Evolutionary conservation across 2,329 filamentous ascomycete species (phyloP).

Genomic region (Plenodomus tracheiphilus): DNA sequence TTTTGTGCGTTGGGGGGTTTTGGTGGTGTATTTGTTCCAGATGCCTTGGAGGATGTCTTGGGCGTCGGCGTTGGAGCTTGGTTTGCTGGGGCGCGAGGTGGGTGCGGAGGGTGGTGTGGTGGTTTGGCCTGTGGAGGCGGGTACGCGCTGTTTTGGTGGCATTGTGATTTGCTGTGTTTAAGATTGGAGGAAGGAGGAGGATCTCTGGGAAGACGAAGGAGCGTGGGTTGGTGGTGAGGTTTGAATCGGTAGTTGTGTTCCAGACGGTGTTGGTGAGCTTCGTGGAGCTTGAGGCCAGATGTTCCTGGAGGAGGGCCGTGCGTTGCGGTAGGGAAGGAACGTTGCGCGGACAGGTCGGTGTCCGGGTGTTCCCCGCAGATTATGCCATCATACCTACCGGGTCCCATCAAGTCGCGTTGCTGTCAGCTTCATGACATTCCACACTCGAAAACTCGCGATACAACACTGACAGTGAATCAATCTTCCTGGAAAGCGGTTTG

Average conservation of each 20-base stretch:
- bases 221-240: background rate
- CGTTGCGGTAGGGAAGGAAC: background rate
- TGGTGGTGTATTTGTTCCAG: slow-evolving; percentile 75
- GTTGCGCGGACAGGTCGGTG: slow-evolving; percentile 1
- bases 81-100: slow-evolving; percentile 24
- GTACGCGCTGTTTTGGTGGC: slow-evolving; percentile 39
- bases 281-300: slow-evolving; percentile 30
- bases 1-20: slow-evolving; percentile 88
- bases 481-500: too few species aligned
- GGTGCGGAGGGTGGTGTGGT: slow-evolving; percentile 21
- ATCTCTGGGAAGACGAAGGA: slow-evolving; percentile 2
- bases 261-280: slow-evolving; percentile 18
- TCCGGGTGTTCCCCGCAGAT: slow-evolving; percentile 23
- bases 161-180: slow-evolving; percentile 18
- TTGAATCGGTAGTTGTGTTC: background rate
- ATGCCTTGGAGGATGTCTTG: slow-evolving; percentile 69
- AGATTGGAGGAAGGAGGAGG: slow-evolving; percentile 3
- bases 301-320: slow-evolving; percentile 13
- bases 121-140: slow-evolving; percentile 11
- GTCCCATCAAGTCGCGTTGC: slow-evolving; percentile 1
- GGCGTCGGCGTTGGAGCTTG: slow-evolving; percentile 39
- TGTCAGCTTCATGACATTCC: background rate
- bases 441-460: too few species aligned
- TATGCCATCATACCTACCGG: slow-evolving; percentile 1
- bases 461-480: background rate